phyloP scores from a whole-genome alignment of 23 red algal species.

The Gracilaria gracilis region DNA sequence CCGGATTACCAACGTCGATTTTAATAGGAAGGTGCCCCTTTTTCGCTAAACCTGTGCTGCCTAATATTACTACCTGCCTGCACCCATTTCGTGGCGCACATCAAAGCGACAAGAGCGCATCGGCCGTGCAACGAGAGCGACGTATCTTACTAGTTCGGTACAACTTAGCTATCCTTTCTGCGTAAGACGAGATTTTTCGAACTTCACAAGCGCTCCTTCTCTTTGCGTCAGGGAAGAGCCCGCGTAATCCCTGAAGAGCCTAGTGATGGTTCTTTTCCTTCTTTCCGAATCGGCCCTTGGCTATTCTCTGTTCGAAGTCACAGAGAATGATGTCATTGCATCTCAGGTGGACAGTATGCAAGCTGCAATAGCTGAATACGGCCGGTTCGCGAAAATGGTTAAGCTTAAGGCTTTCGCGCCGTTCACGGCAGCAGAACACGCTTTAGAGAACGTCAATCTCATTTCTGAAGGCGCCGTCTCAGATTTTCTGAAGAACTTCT shows the following conservation, averaged over 20 bases:
- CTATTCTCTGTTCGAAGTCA: slow-evolving; percentile 83
- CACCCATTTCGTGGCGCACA: no score
- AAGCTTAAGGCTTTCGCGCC: slow-evolving; percentile 92
- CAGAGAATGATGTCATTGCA: slow-evolving; percentile 81
- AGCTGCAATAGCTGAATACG: slow-evolving; percentile 76
- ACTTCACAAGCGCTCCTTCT: not conserved
- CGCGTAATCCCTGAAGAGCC: not conserved
- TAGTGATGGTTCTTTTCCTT: slow-evolving; percentile 67
- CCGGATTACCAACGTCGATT: no score
- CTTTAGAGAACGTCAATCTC: slow-evolving; percentile 86
- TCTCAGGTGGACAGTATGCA: slow-evolving; percentile 75
- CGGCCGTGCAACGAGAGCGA: no score
- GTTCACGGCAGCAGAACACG: slow-evolving; percentile 88
- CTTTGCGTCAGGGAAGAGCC: not conserved
- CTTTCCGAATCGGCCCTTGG: slow-evolving; percentile 92
- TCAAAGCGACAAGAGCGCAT: no score
- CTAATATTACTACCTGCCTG: no score
- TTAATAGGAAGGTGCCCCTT: no score
- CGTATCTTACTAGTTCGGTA: not conserved
- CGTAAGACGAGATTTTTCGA: no score
- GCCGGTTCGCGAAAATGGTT: slow-evolving; percentile 89
- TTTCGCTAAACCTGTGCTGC: no score
- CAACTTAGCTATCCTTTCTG: no score
- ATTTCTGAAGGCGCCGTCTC: slow-evolving; percentile 87
- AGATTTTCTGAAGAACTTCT: slow-evolving; percentile 78